These are phyloP conservation scores for Myxozyma geophila DNA, from an alignment of 805 yeast species.

Conservation along the genomic window DNA sequence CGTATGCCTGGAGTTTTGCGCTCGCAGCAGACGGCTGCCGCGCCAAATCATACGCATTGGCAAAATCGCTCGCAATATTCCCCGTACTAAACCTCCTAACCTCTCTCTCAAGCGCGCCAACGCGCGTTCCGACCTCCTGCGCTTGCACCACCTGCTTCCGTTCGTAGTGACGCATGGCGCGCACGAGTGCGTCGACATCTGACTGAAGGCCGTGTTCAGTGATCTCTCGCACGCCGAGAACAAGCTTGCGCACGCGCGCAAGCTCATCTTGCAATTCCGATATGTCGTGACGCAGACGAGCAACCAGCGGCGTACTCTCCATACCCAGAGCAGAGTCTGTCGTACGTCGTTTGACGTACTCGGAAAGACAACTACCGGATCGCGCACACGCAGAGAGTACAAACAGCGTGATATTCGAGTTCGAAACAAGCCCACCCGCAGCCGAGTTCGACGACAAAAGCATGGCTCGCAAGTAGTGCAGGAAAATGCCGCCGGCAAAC, in stretches of 20 bases:
- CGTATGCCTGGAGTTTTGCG: not conserved
- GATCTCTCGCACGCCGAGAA: not conserved
- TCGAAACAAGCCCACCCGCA: slow-evolving; percentile 18
- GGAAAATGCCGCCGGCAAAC: slow-evolving; percentile 19
- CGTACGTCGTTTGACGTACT: slow-evolving; percentile 18
- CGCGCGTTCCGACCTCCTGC: slow-evolving; percentile 5
- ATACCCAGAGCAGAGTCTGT: not conserved
- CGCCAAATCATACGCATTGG: not conserved
- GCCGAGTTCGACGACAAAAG: slow-evolving; percentile 8
- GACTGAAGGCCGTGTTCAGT: not conserved
- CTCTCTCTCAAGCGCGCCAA: slow-evolving; percentile 12
- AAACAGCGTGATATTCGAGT: slow-evolving; percentile 29
- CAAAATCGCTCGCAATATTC: not conserved
- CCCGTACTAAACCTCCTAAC: slow-evolving; percentile 5
- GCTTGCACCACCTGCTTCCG: slow-evolving; percentile 9
- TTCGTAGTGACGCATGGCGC: slow-evolving; percentile 24
- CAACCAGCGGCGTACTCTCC: not conserved
- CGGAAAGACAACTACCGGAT: slow-evolving; percentile 6
- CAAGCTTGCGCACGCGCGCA: slow-evolving; percentile 5
- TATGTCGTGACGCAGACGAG: not conserved
- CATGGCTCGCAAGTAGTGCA: slow-evolving; percentile 14
- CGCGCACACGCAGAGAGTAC: slow-evolving; percentile 20
- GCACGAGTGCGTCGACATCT: not conserved
- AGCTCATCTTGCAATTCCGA: not conserved
- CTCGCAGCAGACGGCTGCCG: not conserved